A percentile compares a stretch with the other conserved stretches of the same genome.
phyloP scores from a whole-genome alignment of 768 basidiomycete genomes.

The Tephrocybe sp. region DNA sequence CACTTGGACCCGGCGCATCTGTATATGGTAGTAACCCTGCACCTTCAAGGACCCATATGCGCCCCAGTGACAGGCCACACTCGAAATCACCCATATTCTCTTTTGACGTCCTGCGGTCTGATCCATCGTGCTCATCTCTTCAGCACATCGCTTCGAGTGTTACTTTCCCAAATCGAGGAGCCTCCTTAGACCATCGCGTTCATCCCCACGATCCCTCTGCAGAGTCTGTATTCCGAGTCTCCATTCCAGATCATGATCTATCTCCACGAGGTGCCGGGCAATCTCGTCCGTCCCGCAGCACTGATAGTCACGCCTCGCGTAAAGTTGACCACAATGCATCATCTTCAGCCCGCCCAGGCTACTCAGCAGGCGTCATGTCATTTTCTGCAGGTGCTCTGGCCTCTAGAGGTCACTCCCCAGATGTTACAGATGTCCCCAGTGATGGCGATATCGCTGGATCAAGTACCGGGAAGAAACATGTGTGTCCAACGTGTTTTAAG shows the following conservation, averaged over 20 bases:
- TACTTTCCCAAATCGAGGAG: constrained; percentile 30
- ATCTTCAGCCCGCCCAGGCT: constrained; percentile 9
- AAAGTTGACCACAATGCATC: constrained; percentile 4
- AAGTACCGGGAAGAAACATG: constrained; percentile 39
- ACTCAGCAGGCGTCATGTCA: constrained; percentile 24
- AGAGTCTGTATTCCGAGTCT: constrained; percentile 36
- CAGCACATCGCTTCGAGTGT: constrained; percentile 43
- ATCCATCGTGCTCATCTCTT: constrained; percentile 37
- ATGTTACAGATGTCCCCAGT: constrained; percentile 21
- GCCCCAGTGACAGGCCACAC: neutral
- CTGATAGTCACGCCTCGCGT: neutral
- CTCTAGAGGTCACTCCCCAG: constrained; percentile 16
- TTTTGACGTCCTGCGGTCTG: constrained; percentile 44
- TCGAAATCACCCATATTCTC: constrained; percentile 25
- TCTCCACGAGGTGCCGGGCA: constrained; percentile 4
- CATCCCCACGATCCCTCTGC: constrained; percentile 25
- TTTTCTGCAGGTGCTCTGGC: constrained; percentile 16
- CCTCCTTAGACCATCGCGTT: constrained; percentile 6
- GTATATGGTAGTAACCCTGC: neutral
- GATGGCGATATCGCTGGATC: constrained; percentile 22
- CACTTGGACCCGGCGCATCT: neutral
- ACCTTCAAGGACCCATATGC: neutral
- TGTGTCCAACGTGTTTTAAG: constrained; percentile 55
- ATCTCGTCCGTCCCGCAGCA: constrained; percentile 14
- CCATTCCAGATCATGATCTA: constrained; percentile 16